Conservation (phyloP, 2,329 filamentous ascomycete genomes). For the Allantophomopsis lycopodina region DNA sequence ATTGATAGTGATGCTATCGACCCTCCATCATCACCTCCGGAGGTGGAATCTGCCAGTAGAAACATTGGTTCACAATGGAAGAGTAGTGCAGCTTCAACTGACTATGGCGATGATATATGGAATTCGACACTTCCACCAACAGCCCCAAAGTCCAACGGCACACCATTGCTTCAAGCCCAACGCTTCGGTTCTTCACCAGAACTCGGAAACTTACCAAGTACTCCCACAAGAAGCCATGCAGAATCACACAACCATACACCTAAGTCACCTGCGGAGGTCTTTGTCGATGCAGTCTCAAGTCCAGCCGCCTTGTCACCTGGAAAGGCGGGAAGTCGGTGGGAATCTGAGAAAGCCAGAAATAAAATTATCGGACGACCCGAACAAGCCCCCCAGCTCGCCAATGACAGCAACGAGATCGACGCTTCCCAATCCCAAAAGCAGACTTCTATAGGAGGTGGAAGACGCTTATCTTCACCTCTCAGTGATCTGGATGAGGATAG, state of each 20-base stretch:
- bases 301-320: conserved; percentile 12
- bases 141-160: conserved; percentile 6
- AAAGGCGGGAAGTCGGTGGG: no score
- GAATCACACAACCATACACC: conserved; percentile 15
- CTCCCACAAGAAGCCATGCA: no score
- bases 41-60: neutral
- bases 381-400: no score
- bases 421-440: no score
- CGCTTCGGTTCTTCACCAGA: no score
- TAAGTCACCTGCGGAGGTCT: conserved; percentile 30
- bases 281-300: conserved; percentile 34
- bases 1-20: conserved; percentile 17
- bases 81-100: neutral
- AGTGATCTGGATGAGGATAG: conserved; percentile 16
- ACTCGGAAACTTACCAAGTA: no score
- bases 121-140: conserved; percentile 19
- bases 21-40: conserved; percentile 11
- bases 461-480: conserved; percentile 6
- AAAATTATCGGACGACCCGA: no score
- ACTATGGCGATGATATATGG: conserved; percentile 28
- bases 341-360: no score
- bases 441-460: no score
- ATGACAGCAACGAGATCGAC: no score
- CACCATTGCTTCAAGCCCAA: conserved; percentile 4
- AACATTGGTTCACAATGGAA: neutral